These are phyloP conservation scores for Aspergillus ruber DNA, from an alignment of 2,329 filamentous ascomycete genomes.

Conservation along the genomic window DNA sequence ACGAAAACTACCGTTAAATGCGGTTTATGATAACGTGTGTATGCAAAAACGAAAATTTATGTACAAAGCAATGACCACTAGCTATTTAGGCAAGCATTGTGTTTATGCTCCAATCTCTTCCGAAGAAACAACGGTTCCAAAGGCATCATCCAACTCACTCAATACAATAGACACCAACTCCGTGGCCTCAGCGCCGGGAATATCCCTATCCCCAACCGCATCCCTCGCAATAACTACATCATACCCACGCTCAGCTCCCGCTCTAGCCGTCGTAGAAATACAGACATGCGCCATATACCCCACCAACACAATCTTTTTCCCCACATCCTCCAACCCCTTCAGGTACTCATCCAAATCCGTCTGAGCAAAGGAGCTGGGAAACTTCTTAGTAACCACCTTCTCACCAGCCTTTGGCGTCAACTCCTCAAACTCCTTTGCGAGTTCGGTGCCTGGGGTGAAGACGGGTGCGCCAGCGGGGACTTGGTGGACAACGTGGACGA, in stretches of 20 bases:
- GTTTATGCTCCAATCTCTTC: conserved; percentile 32
- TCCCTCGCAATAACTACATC: conserved; percentile 58
- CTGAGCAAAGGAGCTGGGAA: conserved; percentile 55
- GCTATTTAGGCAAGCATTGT: background rate
- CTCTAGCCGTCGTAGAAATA: conserved; percentile 57
- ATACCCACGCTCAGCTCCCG: conserved; percentile 55
- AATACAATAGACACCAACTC: conserved; percentile 49
- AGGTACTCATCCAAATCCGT: conserved; percentile 54
- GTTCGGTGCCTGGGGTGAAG: conserved; percentile 56
- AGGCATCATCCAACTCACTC: conserved; percentile 57
- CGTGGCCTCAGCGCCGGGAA: conserved; percentile 51
- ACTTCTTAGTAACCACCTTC: conserved; percentile 52
- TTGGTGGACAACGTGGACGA: conserved; percentile 58
- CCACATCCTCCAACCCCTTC: conserved; percentile 37
- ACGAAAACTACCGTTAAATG: conserved; percentile 42
- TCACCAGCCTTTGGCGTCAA: conserved; percentile 50
- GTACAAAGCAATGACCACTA: background rate
- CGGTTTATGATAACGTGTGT: background rate
- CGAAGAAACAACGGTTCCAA: conserved; percentile 54
- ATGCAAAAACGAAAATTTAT: background rate
- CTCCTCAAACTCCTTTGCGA: conserved; percentile 57
- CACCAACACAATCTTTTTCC: conserved; percentile 54
- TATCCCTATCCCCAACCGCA: conserved; percentile 60
- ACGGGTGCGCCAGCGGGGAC: conserved; percentile 57
- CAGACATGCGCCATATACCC: conserved; percentile 52